Evolutionary conservation across 176 grass and related monocot genomes (phyloP), one percentile per base, ranked within the genome.

Genomic region (Carex kokanica): DNA sequence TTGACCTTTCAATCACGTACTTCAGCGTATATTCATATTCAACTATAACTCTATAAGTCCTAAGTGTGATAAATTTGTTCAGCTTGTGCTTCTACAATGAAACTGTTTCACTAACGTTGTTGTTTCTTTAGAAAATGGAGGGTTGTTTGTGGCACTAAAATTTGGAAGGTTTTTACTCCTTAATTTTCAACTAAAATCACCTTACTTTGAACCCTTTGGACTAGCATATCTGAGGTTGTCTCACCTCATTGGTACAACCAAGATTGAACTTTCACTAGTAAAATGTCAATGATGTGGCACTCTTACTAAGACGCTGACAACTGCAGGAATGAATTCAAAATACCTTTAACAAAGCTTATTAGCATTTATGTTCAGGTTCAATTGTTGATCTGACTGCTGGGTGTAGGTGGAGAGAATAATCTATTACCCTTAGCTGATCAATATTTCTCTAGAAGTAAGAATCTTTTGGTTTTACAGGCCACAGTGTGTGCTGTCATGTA

Each of bases 401-500:
- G 83, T 6, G 84, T 78, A 61, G 61, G 60, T 84, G 15, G 9
- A 55, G 73, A 77, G 47, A 54, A 55, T 52, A 31, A 53, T 54
- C 47, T 54, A 55, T 77, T 17, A 77, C 43, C 32, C 54, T 75
- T 29, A 75, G 72, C 47, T 7, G n/a, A 15, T 75, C 10, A 75
- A 54, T 29, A 17, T 53, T 17, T 29, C 29, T 47, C 6, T 17
- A 17, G 14, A 68, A 55, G 21, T 25, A 66, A 74, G 66, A 81
- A 34, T 60, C 74, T 80, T 80, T 55, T 51, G 11, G 17, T 72
- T 85, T 85, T 24, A 80, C 86, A 98, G 93, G 93, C 79, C 88
- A 95, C 53, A 95, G 93, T 83, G 83, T 98, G 57, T 98, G 96
- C 88, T 98, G 96, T 74, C 89, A 91, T 80, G 92, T 98, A 53